Evolutionary conservation across 2,329 filamentous ascomycete genomes (phyloP).

Genomic region (Hymenoscyphus infarciens): DNA sequence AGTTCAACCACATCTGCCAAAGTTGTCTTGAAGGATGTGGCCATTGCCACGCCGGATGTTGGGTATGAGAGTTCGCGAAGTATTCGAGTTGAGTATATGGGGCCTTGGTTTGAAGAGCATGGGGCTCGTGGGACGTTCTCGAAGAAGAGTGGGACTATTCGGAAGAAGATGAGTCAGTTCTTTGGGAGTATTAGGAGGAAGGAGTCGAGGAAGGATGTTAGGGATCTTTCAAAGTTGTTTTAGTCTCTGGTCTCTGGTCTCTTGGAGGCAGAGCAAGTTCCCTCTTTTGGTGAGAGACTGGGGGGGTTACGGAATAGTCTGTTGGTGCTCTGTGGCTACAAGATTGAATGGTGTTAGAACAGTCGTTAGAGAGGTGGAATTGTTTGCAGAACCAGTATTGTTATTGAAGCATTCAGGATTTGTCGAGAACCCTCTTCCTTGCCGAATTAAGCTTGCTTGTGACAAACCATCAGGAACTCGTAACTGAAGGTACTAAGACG

Average conservation of each 20-base stretch:
- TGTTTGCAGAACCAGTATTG: not conserved
- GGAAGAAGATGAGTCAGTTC: slow-evolving; percentile 18
- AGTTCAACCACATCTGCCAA: slow-evolving; percentile 3
- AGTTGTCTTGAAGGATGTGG: slow-evolving; percentile 5
- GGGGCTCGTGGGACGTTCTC: not conserved
- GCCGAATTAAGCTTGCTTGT: not conserved
- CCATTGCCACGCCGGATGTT: not conserved
- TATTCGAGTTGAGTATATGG: not conserved
- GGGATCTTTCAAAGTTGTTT: not conserved
- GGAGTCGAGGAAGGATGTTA: slow-evolving; percentile 2
- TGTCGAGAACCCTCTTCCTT: not conserved
- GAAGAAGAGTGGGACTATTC: slow-evolving; percentile 8
- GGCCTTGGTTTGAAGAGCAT: not conserved
- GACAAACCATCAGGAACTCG: not conserved
- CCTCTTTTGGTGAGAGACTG: not conserved
- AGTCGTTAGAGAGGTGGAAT: not conserved
- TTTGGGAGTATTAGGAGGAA: slow-evolving; percentile 13
- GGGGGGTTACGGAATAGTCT: not conserved
- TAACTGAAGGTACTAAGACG: not conserved
- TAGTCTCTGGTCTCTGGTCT: too few species aligned
- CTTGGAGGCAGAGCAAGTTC: too few species aligned
- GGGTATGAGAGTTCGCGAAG: not conserved
- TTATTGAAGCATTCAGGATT: slow-evolving; percentile 5
- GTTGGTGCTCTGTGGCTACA: not conserved
- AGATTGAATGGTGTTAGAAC: not conserved